Evolutionary conservation across 1,284 basidiomycete species (phyloP).

Genomic region (Cutaneotrichosporon cavernicola): DNA sequence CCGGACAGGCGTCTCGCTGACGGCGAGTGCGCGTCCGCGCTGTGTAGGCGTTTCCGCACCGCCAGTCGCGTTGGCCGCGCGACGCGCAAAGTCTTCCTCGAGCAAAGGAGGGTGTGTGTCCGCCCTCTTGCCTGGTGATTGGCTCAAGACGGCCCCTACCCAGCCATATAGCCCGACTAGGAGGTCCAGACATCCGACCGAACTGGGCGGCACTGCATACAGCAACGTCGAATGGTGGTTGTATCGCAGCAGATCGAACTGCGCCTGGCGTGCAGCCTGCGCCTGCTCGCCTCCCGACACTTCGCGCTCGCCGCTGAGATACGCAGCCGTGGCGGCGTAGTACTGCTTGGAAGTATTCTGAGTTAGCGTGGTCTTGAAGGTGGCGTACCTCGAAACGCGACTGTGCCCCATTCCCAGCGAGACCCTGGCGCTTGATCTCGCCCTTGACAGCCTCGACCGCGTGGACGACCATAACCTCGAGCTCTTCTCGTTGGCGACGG

Average conservation of each 20-base stretch:
- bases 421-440: constrained; percentile 48
- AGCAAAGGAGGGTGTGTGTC: constrained; percentile 20
- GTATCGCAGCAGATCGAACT: constrained; percentile 48
- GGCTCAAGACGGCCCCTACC: constrained; percentile 41
- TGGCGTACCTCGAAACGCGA: constrained; percentile 44
- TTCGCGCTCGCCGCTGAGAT: constrained; percentile 24
- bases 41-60: constrained; percentile 25
- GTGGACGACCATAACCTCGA: constrained; percentile 43
- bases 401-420: constrained; percentile 45
- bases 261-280: constrained; percentile 42
- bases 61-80: background rate
- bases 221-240: constrained; percentile 50
- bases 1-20: constrained; percentile 26
- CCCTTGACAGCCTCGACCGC: constrained; percentile 38
- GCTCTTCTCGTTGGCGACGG: constrained; percentile 38
- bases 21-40: constrained; percentile 24
- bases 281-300: constrained; percentile 32
- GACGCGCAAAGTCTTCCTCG: constrained; percentile 19
- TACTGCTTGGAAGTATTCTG: constrained; percentile 47
- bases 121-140: constrained; percentile 21
- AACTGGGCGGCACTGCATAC: constrained; percentile 50
- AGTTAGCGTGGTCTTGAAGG: constrained; percentile 15
- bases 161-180: constrained; percentile 49
- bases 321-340: constrained; percentile 45
- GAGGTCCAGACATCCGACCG: constrained; percentile 47